phyloP scores from a whole-genome alignment of 2,329 filamentous ascomycete genomes.

The Pseudopithomyces maydicus region DNA sequence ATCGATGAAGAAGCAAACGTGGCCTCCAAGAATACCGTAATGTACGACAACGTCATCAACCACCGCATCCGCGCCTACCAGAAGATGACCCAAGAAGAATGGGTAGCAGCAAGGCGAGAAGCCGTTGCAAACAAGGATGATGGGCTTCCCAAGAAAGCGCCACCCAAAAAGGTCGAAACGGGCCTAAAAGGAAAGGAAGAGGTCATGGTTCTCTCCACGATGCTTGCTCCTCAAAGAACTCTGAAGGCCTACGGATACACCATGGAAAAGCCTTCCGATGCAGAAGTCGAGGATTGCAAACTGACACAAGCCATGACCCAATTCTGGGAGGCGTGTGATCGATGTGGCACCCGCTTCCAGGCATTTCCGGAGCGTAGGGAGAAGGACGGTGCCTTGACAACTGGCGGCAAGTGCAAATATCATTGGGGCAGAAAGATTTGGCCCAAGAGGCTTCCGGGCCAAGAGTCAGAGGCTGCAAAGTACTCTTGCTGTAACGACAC shows the following conservation, averaged over 20 bases:
- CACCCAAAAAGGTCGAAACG: conserved; percentile 66
- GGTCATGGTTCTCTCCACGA: conserved; percentile 42
- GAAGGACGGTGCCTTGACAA: conserved; percentile 75
- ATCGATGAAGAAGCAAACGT: conserved; percentile 80
- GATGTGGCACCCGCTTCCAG: conserved; percentile 85
- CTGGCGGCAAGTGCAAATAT: conserved; percentile 77
- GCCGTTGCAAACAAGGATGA: conserved; percentile 29
- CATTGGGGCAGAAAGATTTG: conserved; percentile 74
- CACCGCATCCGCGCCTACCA: conserved; percentile 77
- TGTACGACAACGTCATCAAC: conserved; percentile 86
- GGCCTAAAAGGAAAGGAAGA: conserved; percentile 73
- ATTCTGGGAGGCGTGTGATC: conserved; percentile 87
- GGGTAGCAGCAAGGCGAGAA: conserved; percentile 65
- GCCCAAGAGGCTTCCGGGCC: conserved; percentile 58
- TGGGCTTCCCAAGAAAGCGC: conserved; percentile 43
- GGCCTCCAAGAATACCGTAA: conserved; percentile 67
- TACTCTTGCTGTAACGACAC: conserved; percentile 81
- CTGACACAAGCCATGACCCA: conserved; percentile 68
- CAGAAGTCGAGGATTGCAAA: conserved; percentile 69
- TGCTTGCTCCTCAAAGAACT: conserved; percentile 67
- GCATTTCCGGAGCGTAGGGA: conserved; percentile 85
- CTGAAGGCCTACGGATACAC: conserved; percentile 80
- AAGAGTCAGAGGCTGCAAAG: conserved; percentile 60
- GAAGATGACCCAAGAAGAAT: conserved; percentile 73
- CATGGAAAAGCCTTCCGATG: conserved; percentile 65